Evolutionary conservation across 495 filamentous ascomycete genomes (phyloP), one percentile per base, ranked within the genome.

Genomic region (Podospora anserina): DNA sequence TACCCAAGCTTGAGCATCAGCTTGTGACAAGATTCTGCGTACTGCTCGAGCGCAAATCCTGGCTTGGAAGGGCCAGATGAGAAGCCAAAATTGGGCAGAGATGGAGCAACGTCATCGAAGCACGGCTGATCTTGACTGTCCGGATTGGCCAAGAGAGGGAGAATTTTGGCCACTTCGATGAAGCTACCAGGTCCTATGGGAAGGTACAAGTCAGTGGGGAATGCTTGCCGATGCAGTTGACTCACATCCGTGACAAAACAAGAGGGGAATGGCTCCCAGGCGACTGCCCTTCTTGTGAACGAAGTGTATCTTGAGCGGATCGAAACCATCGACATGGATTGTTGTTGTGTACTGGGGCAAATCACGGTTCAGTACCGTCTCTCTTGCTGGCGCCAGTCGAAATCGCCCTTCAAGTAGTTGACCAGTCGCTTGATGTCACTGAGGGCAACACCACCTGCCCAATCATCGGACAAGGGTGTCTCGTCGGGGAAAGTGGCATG

Each of bases 91-190:
- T 90, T 89, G 0, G 87, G 87, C 58, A 91, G 77, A 9, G 87
- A 89, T 2, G 90, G 90, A 0, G 82, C 89, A 2, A 92, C 81
- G 23, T 92, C 80, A 73, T 90, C 78, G 78, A 92, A 92, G 0
- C 83, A 78, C 2, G 85, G 84, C 0, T 72, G 76, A 39, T 81
- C 72, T 15, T 76, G 74, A 20, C 74, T 75, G 26, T 73, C 74
- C 11, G 74, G 70, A 1, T 71, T 20, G 1, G 80, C 81, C 26
- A 92, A 79, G 16, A 85, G 75, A 2, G 87, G 84, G 2, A 92
- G 78, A 30, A 92, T 76, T 69, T 90, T 90, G 13, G 78, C 82
- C 1, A 86, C 88, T 77, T 92, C 90, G 65, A 90, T 69, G 76
- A 92, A 91, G 63, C 81, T 87, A 2, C 90, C 89, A 3, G 90